Base-by-base conservation (phyloP, 352 stramenopile genomes). In the Pythium utonaiense region DNA sequence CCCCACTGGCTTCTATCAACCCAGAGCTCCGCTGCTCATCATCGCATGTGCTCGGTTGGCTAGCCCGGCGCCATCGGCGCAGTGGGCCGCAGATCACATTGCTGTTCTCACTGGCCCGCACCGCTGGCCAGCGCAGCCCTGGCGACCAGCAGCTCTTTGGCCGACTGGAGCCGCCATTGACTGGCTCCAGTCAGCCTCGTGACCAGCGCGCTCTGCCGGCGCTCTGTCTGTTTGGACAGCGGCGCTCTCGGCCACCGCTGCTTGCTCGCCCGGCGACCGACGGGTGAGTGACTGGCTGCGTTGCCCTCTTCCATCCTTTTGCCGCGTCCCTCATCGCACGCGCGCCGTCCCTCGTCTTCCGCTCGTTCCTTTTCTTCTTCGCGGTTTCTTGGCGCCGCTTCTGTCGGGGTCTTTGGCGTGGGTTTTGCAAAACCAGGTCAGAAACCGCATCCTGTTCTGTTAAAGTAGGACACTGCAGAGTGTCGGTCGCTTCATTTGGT, bases 401-500 rank as follows among this genome's bases (percentile, higher is more conserved):
- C 16, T 57, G 47, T 12, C 47, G 47, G 33, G 36, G 47, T 64
- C 16, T 55, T 60, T 49, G 13, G 14, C 22, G 36, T 57, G 54
- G 10, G 45, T 45, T 44, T 69, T 5, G 25, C 47, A 48, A 36
- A 53, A 22, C 53, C 40, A 27, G 60, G 25, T 59, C 13, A 21
- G 1, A 17, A n/a, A 38, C 2, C 3, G 0, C 12, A 45, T 30
- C 59, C 9, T 50, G 1, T 60, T 62, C 27, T 53, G 52, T 19
- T n/a, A 61, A 25, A 45, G 30, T 45, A 17, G 30, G 25, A 9
- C 24, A 21, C 25, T 3, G 30, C 48, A 49, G 62, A 69, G 55
- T 69, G 62, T 61, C 53, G 62, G 62, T 69, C 55, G 17, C 33
- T 22, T 13, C 6, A 7, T 7, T 27, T 47, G n/a, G 40, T 47